A percentile compares a stretch with the other conserved stretches of the same genome.
Conservation (phyloP, 2,329 filamentous ascomycete species). For the Sporothrix dimorphospora region DNA sequence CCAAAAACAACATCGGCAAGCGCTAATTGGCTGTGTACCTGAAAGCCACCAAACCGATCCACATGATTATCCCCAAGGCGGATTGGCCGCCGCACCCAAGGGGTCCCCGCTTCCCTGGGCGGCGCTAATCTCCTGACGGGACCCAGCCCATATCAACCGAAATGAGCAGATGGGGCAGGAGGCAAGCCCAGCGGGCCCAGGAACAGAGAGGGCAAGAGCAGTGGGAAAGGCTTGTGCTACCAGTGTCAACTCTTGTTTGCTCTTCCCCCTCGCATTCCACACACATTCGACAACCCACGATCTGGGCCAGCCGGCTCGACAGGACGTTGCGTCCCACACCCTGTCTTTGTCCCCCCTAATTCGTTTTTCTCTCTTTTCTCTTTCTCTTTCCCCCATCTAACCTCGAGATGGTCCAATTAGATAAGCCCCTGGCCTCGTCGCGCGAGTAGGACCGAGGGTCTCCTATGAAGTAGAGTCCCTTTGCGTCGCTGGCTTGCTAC, state of each 20-base stretch:
- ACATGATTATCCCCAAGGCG: slow-evolving; percentile 21
- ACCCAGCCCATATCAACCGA: slow-evolving; percentile 31
- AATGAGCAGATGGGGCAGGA: slow-evolving; percentile 31
- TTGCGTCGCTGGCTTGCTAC: slow-evolving; percentile 10
- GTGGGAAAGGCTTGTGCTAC: background rate
- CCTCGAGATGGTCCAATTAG: background rate
- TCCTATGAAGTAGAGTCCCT: background rate
- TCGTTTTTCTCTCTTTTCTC: background rate
- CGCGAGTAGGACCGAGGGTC: background rate
- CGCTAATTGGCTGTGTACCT: slow-evolving; percentile 27
- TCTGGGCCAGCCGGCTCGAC: background rate
- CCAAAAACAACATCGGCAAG: background rate
- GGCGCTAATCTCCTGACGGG: slow-evolving; percentile 34
- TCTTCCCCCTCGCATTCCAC: background rate
- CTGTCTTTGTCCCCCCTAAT: background rate
- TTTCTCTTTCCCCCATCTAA: background rate
- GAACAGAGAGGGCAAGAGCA: background rate
- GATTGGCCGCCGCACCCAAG: slow-evolving; percentile 27
- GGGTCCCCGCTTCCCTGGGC: slow-evolving; percentile 16
- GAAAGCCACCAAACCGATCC: background rate
- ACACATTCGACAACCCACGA: background rate
- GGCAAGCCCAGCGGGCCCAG: background rate
- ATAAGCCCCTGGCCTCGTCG: slow-evolving; percentile 19
- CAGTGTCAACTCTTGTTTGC: background rate
- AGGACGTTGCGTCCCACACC: background rate